Conservation (phyloP, 225 moss, liverwort and hornwort species). For the Asterella californica region DNA sequence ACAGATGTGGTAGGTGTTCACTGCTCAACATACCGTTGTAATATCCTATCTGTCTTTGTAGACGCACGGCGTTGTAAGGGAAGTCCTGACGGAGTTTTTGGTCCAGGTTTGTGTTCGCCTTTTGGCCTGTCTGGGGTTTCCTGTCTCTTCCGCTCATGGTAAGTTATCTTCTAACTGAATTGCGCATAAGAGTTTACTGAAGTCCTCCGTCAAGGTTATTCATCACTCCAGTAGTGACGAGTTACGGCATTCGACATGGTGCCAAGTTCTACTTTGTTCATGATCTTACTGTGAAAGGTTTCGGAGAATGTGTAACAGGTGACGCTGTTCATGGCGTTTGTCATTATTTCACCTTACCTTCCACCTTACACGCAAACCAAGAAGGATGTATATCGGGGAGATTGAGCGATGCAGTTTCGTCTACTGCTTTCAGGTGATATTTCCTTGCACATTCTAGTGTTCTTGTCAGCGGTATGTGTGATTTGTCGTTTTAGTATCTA, state of each 20-base stretch:
- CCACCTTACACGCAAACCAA: slow-evolving; percentile 63
- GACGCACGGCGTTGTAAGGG: not conserved
- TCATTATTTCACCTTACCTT: slow-evolving; percentile 84
- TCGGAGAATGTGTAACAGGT: slow-evolving; percentile 48
- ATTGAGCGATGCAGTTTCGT: not conserved
- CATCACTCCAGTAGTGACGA: not conserved
- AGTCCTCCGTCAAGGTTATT: not conserved
- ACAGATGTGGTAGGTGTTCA: no score
- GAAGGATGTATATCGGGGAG: slow-evolving; percentile 36
- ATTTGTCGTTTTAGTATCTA: not conserved
- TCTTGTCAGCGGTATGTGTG: not conserved
- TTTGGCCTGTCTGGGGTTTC: slow-evolving; percentile 98
- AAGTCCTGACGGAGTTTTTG: not conserved
- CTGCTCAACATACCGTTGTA: no score
- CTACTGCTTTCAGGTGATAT: slow-evolving; percentile 1
- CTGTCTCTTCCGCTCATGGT: slow-evolving; percentile 87
- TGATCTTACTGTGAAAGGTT: no score
- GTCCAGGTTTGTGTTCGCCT: slow-evolving; percentile 68
- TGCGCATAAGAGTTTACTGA: no score
- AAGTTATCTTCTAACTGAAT: slow-evolving; percentile 11
- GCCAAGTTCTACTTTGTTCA: not conserved
- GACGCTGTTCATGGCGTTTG: slow-evolving; percentile 94
- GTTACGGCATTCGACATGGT: not conserved
- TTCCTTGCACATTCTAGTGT: not conserved
- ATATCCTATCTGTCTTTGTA: not conserved